These are phyloP conservation scores for Coemansia sp. DNA, from an alignment of 192 early-diverging fungal species.

Conservation along the genomic window DNA sequence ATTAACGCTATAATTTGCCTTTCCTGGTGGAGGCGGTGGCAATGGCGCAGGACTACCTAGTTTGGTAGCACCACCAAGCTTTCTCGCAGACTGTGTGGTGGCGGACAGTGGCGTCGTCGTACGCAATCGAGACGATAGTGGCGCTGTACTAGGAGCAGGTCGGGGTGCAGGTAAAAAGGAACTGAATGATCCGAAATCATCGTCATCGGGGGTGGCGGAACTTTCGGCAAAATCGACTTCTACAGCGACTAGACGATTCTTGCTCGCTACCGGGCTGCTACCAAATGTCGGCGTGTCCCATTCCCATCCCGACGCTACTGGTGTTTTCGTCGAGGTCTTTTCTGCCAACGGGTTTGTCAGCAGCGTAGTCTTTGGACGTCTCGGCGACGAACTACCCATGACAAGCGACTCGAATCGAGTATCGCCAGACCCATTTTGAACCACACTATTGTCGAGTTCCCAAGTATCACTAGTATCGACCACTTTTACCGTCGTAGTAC, in stretches of 20 bases:
- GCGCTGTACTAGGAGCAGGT: not conserved
- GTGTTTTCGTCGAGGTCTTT: too few relatives aligned
- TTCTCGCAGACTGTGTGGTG: slow-evolving; percentile 1
- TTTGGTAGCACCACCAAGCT: slow-evolving; percentile 13
- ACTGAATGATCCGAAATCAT: slow-evolving; percentile 37
- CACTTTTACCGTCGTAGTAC: not conserved
- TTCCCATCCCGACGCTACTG: slow-evolving; percentile 21
- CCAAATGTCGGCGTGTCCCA: slow-evolving; percentile 41
- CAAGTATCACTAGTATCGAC: not conserved
- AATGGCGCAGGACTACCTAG: not conserved
- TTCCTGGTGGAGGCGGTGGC: slow-evolving; percentile 8
- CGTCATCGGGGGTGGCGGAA: not conserved
- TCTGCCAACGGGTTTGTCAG: slow-evolving; percentile 24
- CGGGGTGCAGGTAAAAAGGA: slow-evolving; percentile 14
- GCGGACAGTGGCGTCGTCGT: slow-evolving; percentile 9
- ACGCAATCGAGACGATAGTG: slow-evolving; percentile 17
- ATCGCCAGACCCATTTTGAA: not conserved
- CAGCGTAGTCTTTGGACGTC: not conserved
- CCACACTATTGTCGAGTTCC: not conserved
- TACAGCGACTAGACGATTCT: not conserved
- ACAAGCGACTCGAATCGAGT: slow-evolving; percentile 16
- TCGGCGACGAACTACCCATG: slow-evolving; percentile 6
- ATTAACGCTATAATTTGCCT: slow-evolving; percentile 2
- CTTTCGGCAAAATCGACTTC: slow-evolving; percentile 18
- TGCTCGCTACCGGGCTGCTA: not conserved